Evolutionary conservation across 2,329 filamentous ascomycete species (phyloP), one percentile per base, ranked within the genome.

Genomic region (Parasarocladium wereldwijsianum): DNA sequence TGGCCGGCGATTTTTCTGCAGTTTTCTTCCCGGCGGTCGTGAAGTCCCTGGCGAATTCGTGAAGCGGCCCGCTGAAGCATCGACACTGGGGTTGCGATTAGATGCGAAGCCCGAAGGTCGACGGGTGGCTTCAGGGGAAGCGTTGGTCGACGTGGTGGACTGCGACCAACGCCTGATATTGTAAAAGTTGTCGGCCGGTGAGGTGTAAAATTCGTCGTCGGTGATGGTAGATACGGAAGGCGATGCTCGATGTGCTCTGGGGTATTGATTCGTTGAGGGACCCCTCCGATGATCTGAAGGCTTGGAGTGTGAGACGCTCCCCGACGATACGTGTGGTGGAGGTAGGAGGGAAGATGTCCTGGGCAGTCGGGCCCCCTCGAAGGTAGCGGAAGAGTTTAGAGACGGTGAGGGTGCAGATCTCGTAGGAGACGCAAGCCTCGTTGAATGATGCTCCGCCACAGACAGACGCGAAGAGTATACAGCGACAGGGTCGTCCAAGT

Each of bases 121-220:
- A 36, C 43, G 46, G 31, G 41, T 43, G 26, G 46, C 42, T 36
- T 43, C 40, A 25, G 41, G 39, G 26, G 60, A 63, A 21, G 54
- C 49, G 38, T 52, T 57, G 35, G 58, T 68, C 24, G 64, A 68
- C 7, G 51, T 45, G 29, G 64, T 66, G 10, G 66, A 70, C 13
- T 55, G 50, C 24, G 64, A 67, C 63, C 63, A 66, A 42, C 63
- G 58, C 42, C 68, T 62, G 36, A 63, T 52, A 37, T 59, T 60
- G 43, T 57, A 60, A 23, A 61, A 53, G 25, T 53, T 49, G 33
- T 66, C 60, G 43, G 51, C 34, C 4, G 28, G 23, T 8, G 28
- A 21, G 4, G 28, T 30, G 13, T 30, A 30, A 15, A 21, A 30
- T n/a, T 30, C 20, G 28, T 30, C 28, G 9, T 30, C 28, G 13